phyloP scores from a whole-genome alignment of 2,329 filamentous ascomycete species.

The Alternaria viburni region DNA sequence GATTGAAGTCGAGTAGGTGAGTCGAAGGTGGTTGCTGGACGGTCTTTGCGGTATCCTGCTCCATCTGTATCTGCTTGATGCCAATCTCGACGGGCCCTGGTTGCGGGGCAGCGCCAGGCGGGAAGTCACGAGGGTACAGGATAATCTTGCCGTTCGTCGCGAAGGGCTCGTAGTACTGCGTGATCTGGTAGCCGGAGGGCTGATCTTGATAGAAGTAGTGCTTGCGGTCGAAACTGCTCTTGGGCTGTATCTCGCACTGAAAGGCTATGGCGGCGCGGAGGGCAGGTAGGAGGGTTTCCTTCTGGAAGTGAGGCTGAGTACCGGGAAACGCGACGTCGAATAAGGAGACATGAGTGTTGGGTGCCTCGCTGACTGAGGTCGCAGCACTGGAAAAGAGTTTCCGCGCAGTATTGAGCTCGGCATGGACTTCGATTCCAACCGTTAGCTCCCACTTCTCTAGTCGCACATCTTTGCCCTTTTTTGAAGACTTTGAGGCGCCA shows the following conservation, averaged over 20 bases:
- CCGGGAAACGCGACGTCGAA: conserved; percentile 93
- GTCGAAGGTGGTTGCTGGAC: conserved; percentile 74
- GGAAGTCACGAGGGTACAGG: conserved; percentile 70
- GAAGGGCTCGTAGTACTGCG: conserved; percentile 85
- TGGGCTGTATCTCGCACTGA: conserved; percentile 75
- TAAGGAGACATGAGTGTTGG: conserved; percentile 85
- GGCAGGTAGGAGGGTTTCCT: conserved; percentile 83
- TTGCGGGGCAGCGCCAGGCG: conserved; percentile 68
- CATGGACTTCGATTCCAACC: conserved; percentile 96
- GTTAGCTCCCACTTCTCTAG: conserved; percentile 83
- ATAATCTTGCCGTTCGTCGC: conserved; percentile 74
- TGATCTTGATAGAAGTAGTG: conserved; percentile 99
- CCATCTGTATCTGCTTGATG: conserved; percentile 94
- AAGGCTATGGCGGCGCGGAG: conserved; percentile 86
- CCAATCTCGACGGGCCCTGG: conserved; percentile 75
- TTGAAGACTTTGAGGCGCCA: conserved; percentile 6
- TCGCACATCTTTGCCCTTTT: conserved; percentile 23
- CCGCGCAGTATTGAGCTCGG: conserved; percentile 84
- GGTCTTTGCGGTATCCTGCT: conserved; percentile 97
- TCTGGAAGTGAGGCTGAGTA: conserved; percentile 84
- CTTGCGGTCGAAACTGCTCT: conserved; percentile 90
- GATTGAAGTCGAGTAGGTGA: conserved; percentile 90
- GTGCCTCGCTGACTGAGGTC: conserved; percentile 62
- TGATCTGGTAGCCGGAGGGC: conserved; percentile 95
- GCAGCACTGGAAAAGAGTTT: conserved; percentile 83